These are phyloP conservation scores for Alternaria consortialis DNA, from an alignment of 2,329 filamentous ascomycete species.

Conservation along the genomic window DNA sequence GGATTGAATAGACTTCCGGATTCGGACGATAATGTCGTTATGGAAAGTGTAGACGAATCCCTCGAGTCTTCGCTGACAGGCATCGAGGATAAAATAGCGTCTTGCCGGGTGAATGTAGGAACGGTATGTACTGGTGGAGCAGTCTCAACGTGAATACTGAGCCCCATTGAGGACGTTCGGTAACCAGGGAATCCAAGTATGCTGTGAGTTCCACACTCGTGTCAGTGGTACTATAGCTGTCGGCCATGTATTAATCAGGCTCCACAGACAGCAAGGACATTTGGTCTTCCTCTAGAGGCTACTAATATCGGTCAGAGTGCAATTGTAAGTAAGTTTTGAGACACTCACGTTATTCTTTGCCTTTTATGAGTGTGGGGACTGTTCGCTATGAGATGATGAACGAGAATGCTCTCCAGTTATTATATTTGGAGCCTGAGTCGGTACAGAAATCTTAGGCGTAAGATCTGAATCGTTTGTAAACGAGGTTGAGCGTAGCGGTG, in stretches of 20 bases:
- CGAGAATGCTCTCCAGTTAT: neutral
- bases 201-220: too few species aligned
- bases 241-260: neutral
- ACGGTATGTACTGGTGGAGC: too few species aligned
- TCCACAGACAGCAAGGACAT: neutral
- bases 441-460: neutral
- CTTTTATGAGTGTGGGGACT: neutral
- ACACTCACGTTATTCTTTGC: neutral
- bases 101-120: neutral
- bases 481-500: neutral
- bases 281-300: neutral
- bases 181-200: too few species aligned
- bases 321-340: neutral
- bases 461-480: neutral
- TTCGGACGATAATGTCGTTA: neutral
- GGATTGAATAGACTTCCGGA: too few species aligned
- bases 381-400: too few species aligned
- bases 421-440: neutral
- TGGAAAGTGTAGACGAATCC: neutral
- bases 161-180: too few species aligned
- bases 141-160: too few species aligned
- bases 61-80: neutral
- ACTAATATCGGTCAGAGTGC: conserved; percentile 5
- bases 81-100: neutral
- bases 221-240: too few species aligned